Conservation (phyloP, 139 green algal genomes). For the Coelastrella sp. region DNA sequence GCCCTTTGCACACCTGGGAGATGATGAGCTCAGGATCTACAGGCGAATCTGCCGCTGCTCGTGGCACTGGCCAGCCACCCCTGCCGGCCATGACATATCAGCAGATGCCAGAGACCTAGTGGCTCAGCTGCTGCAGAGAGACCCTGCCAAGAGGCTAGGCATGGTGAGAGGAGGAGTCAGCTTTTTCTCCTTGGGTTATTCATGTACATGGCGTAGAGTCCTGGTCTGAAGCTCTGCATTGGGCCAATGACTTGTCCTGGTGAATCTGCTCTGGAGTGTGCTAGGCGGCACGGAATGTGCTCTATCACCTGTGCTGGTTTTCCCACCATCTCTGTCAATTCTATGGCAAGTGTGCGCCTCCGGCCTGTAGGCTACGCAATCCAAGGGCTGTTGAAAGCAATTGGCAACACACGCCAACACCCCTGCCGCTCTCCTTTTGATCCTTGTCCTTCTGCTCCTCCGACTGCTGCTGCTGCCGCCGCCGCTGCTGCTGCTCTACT, state of each 20-base stretch:
- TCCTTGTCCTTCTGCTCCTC: background rate
- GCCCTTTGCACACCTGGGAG: conserved; percentile 60
- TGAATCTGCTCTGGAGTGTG: too few species aligned
- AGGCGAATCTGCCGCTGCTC: conserved; percentile 56
- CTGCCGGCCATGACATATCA: conserved; percentile 52
- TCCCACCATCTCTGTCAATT: background rate
- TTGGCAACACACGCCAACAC: too few species aligned
- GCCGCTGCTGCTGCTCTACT: conserved; percentile 7
- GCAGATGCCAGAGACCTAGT: conserved; percentile 64
- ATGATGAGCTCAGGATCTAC: conserved; percentile 77
- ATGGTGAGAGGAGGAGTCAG: background rate
- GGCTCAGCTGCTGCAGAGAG: conserved; percentile 60
- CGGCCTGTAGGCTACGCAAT: too few species aligned
- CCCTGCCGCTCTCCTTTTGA: background rate
- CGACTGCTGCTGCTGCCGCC: conserved; percentile 16
- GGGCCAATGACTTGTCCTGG: background rate
- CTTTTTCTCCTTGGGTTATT: background rate
- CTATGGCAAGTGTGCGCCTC: background rate
- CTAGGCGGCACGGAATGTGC: too few species aligned
- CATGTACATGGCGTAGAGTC: too few species aligned
- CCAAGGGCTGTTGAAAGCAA: too few species aligned
- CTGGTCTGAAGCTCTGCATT: too few species aligned
- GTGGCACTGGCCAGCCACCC: conserved; percentile 50
- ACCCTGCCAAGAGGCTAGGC: conserved; percentile 58
- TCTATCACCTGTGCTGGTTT: background rate